Conservation (phyloP, 441 rosid species). For the Gossypium schwendimanii region DNA sequence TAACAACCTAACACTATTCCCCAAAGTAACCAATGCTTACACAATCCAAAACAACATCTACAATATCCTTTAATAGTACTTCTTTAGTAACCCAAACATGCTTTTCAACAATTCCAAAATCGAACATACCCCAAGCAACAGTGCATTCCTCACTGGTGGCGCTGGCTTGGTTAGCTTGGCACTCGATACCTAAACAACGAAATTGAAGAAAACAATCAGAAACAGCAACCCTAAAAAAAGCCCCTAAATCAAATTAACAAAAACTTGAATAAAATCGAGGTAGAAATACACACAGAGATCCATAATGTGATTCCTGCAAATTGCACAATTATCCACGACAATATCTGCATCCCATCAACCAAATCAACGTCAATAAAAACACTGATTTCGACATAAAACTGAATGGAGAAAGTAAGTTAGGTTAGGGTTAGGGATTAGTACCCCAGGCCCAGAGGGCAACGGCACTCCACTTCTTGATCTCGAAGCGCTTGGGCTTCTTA, state of each 20-base stretch:
- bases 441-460: conserved; percentile 99
- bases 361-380: not conserved
- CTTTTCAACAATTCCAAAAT: not conserved
- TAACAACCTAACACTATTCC: not conserved
- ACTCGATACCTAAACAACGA: conserved; percentile 64
- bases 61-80: not conserved
- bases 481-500: conserved; percentile 77
- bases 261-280: not conserved
- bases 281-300: conserved; percentile 63
- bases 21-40: not conserved
- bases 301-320: conserved; percentile 86
- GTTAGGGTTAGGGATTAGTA: conserved; percentile 22
- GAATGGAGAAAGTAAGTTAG: not conserved
- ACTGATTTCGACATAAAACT: not conserved
- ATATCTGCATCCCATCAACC: conserved; percentile 40
- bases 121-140: conserved; percentile 83
- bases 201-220: conserved; percentile 7
- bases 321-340: conserved; percentile 86
- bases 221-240: not conserved
- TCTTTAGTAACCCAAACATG: not conserved
- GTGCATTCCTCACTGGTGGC: conserved; percentile 99
- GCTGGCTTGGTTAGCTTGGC: conserved; percentile 92
- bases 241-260: not conserved
- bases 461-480: conserved; percentile 89
- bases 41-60: not conserved